Evolutionary conservation across 345 rosid genomes (phyloP), one percentile per base, ranked within the genome.

Genomic region (Euclidium syriacum): DNA sequence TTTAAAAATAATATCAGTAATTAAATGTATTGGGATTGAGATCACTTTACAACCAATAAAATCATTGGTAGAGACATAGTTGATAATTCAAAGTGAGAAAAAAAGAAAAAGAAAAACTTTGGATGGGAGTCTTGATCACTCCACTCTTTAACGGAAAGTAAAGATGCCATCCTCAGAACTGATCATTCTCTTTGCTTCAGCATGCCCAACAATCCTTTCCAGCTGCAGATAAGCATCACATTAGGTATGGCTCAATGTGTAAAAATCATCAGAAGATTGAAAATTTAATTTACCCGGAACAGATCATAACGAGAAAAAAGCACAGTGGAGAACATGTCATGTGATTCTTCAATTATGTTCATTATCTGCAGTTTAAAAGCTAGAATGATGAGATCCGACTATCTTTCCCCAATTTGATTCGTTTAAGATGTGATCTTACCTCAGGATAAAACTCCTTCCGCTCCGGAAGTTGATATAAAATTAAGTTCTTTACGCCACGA

Each of bases 391-490:
- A 46, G 43, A 40, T 51, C 26, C 26, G 12, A 38, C 25, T 3
- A 14, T 52, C 19, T 40, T 14, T 42, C 9, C n/a, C 30, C 23
- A 18, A 33, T n/a, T n/a, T 42, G n/a, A 24, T 23, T 54, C 35
- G 6, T 62, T 27, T 46, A 58, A 25, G 22, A 26, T 34, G 38
- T 36, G 35, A n/a, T n/a, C n/a, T n/a, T 62, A 83, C 99, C 95
- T 94, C 90, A 24, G 90, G 87, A 63, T 90, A 94, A 52, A 94
- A 90, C 78, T 94, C 97, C 73, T 90, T 94, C 65, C 96, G 75
- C 66, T 94, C 95, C 0, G 97, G 97, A 25, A 90, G 87, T 50
- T 96, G 90, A 74, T 90, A 94, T 43, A 94, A 67, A 10, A 94
- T 87, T 62, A 94, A 76, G 59, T 80, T 90, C 71, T 73, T 74